These are phyloP conservation scores for Stentor roeselii DNA, from an alignment of 73 alveolate species.

Conservation along the genomic window DNA sequence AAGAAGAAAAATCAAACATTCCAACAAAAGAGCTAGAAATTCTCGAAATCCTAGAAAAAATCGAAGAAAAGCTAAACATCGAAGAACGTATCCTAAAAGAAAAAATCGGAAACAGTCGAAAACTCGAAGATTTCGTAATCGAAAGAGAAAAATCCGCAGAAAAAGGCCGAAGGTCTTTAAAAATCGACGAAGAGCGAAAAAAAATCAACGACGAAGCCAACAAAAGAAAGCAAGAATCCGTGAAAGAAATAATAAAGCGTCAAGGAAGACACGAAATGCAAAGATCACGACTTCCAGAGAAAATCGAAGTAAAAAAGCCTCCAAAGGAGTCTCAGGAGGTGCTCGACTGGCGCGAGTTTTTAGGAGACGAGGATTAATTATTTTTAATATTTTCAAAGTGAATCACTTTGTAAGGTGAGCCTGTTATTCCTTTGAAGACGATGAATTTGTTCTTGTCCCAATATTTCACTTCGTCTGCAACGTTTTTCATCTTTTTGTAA, in stretches of 20 bases:
- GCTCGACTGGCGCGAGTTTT: constrained; percentile 2
- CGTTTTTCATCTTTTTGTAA: background rate
- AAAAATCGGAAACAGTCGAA: background rate
- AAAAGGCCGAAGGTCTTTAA: background rate
- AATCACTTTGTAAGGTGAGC: too few relatives aligned
- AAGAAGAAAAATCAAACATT: background rate
- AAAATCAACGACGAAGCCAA: background rate
- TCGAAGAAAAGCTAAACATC: background rate
- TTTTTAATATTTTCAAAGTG: too few relatives aligned
- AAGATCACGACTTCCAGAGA: constrained; percentile 19
- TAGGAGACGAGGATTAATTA: background rate
- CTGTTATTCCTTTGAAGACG: too few relatives aligned
- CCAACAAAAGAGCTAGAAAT: constrained; percentile 22
- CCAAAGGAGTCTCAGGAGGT: constrained; percentile 15
- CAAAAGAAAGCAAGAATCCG: background rate
- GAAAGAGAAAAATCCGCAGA: background rate
- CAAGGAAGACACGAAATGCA: background rate
- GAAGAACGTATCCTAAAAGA: background rate
- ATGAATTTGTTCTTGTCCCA: too few relatives aligned
- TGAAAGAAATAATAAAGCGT: background rate
- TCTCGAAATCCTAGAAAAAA: background rate
- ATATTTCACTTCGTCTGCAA: background rate
- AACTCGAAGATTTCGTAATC: background rate
- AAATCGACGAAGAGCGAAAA: background rate
- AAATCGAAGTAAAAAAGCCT: background rate